These are phyloP conservation scores for Tuber melanosporum DNA, from an alignment of 495 filamentous ascomycete genomes.

Conservation along the genomic window DNA sequence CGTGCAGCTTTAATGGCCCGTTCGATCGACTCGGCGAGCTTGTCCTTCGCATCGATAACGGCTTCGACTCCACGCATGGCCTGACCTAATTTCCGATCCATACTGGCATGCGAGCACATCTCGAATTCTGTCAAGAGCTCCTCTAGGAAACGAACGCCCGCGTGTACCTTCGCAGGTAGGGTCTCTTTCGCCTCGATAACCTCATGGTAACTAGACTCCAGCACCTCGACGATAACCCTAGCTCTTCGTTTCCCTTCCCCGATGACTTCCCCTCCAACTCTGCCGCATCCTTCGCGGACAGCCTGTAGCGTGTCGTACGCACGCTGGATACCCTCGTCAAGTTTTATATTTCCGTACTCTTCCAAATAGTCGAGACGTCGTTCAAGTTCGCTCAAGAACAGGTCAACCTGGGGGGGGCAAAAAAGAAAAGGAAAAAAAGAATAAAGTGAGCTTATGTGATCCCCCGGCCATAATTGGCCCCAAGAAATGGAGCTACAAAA, in stretches of 20 bases:
- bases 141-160: slow-evolving; percentile 80
- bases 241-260: slow-evolving; percentile 78
- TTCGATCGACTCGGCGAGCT: slow-evolving; percentile 71
- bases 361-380: slow-evolving; percentile 82
- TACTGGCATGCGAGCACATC: slow-evolving; percentile 65
- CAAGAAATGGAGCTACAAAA: background rate
- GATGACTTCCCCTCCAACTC: slow-evolving; percentile 85
- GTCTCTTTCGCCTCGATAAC: slow-evolving; percentile 79
- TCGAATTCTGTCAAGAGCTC: slow-evolving; percentile 77
- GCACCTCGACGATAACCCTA: slow-evolving; percentile 81
- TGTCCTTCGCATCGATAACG: slow-evolving; percentile 74
- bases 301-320: slow-evolving; percentile 81
- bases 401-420: slow-evolving; percentile 58
- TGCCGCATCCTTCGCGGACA: slow-evolving; percentile 77
- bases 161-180: slow-evolving; percentile 81
- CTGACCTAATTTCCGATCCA: slow-evolving; percentile 66
- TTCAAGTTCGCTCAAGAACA: slow-evolving; percentile 83
- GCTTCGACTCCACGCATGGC: slow-evolving; percentile 74
- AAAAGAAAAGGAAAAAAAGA: background rate
- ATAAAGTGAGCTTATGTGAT: background rate
- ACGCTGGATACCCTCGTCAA: slow-evolving; percentile 72
- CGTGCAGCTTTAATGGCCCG: slow-evolving; percentile 68
- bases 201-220: slow-evolving; percentile 86
- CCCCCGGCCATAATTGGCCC: background rate
- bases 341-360: slow-evolving; percentile 70